Conservation (phyloP, 192 early-diverging fungal genomes). For the Coemansia sp. region DNA sequence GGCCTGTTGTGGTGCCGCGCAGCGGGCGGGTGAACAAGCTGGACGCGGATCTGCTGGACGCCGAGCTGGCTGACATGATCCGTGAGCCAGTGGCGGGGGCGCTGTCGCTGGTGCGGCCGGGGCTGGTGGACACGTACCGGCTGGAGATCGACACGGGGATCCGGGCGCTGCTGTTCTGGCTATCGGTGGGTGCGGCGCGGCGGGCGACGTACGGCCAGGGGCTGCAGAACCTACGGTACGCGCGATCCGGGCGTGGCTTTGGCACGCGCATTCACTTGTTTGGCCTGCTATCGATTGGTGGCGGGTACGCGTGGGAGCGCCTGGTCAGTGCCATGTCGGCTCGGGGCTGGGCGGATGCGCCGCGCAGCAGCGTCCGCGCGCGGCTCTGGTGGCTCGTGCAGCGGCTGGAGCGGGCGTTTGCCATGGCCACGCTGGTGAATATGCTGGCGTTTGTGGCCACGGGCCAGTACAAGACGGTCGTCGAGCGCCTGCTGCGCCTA, state of each 20-base stretch:
- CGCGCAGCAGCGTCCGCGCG: conserved; percentile 48
- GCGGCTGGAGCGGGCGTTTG: conserved; percentile 56
- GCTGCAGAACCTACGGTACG: conserved; percentile 81
- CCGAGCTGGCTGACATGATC: conserved; percentile 67
- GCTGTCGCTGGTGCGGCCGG: conserved; percentile 52
- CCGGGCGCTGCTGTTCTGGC: conserved; percentile 62
- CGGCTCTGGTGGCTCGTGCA: conserved; percentile 54
- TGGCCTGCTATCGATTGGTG: conserved; percentile 62
- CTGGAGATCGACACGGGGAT: conserved; percentile 66
- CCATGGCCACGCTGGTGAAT: conserved; percentile 64
- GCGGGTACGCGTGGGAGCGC: conserved; percentile 64
- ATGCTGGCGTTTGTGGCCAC: conserved; percentile 79
- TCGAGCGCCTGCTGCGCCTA: conserved; percentile 77
- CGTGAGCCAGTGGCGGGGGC: conserved; percentile 69
- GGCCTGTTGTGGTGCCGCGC: conserved; percentile 42
- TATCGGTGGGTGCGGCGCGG: conserved; percentile 61
- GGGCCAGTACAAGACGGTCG: conserved; percentile 73
- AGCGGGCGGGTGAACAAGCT: conserved; percentile 70
- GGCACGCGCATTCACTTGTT: conserved; percentile 12
- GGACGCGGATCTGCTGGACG: conserved; percentile 77
- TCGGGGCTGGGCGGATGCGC: conserved; percentile 68
- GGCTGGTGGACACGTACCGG: conserved; percentile 59
- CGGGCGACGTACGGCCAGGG: conserved; percentile 76
- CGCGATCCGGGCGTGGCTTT: conserved; percentile 50
- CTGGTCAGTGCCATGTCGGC: conserved; percentile 55